Base-by-base conservation (phyloP, 1,284 basidiomycete genomes). In the Neonothopanus nambi region DNA sequence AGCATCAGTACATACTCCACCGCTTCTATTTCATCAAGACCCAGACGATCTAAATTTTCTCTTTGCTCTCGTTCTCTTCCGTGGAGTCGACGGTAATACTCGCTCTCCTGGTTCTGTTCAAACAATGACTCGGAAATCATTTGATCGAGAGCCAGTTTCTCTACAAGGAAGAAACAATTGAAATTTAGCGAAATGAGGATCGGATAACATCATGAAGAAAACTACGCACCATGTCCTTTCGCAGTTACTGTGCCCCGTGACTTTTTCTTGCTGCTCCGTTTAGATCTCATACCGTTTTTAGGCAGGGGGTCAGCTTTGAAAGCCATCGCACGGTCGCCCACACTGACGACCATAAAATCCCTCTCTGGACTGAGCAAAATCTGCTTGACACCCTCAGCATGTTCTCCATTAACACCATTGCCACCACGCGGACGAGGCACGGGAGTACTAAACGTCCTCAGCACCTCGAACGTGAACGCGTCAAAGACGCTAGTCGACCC, bases 1-100 rank as follows among this genome's bases (percentile, higher is more conserved):
- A 95, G 78, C 90, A 95, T 93, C 50, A 95, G 67, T 0, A 86
- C 80, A 63, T 94, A 94, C 60, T 91, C 88, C 18, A 95, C 72
- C 1, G 89, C 90, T 63, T 92, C 91, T 6, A 73, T 70, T 63
- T 95, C 92, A 58, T 78, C 85, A 42, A 95, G 70, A 0, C 90
- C 91, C 9, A 94, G 75, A n/a, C 72, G 71, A 20, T 81, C 75
- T 18, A 90, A 67, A 8, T 77, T 77, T 2, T 73, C 73, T 13
- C 70, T 70, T 58, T 91, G 87, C 56, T 82, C 85, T 30, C 74
- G 72, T 58, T 80, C 79, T 35, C 80, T 74, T 0, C 75, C 75
- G 59, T 78, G 72, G 12, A 65, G 63, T 17, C 67, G 70, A 42
- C 72, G 69, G 1, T 60, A 58, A 45, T 73, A 57, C 1, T 64